phyloP scores from a whole-genome alignment of 495 filamentous ascomycete species.

The Lophiotrema nucula region DNA sequence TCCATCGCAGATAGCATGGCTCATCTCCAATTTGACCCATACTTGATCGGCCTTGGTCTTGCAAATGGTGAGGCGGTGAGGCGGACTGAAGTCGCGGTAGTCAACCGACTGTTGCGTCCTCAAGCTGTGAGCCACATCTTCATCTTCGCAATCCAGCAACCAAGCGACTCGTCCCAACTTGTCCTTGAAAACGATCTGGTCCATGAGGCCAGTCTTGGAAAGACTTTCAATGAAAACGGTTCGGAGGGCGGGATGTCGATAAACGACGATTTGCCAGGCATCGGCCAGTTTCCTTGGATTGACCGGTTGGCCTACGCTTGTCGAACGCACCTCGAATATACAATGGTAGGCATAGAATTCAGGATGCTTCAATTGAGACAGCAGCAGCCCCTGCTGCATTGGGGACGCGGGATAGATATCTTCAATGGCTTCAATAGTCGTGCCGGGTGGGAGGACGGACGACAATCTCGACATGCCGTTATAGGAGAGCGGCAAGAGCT shows the following conservation, averaged over 20 bases:
- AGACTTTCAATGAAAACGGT: slow-evolving; percentile 53
- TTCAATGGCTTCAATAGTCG: slow-evolving; percentile 49
- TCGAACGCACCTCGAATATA: slow-evolving; percentile 57
- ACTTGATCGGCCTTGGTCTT: slow-evolving; percentile 20
- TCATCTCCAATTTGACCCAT: slow-evolving; percentile 31
- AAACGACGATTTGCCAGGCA: slow-evolving; percentile 52
- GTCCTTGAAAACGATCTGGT: slow-evolving; percentile 53
- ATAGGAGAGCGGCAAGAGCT: slow-evolving; percentile 61
- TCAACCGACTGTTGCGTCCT: slow-evolving; percentile 16
- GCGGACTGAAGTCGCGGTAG: slow-evolving; percentile 23
- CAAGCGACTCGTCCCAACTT: slow-evolving; percentile 6
- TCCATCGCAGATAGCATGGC: slow-evolving; percentile 32
- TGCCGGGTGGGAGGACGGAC: slow-evolving; percentile 46
- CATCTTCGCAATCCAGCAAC: slow-evolving; percentile 21
- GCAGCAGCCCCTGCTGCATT: slow-evolving; percentile 66
- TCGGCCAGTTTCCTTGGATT: slow-evolving; percentile 43
- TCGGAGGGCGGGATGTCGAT: slow-evolving; percentile 52
- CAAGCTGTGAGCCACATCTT: slow-evolving; percentile 5
- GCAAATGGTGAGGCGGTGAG: slow-evolving; percentile 26
- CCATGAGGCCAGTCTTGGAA: slow-evolving; percentile 47
- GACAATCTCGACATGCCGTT: slow-evolving; percentile 48
- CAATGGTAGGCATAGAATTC: slow-evolving; percentile 61
- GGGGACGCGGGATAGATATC: slow-evolving; percentile 66
- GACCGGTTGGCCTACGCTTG: slow-evolving; percentile 27
- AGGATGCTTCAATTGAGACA: slow-evolving; percentile 56